Evolutionary conservation across 306 rosid species (phyloP).

Genomic region (Castanea crenata): DNA sequence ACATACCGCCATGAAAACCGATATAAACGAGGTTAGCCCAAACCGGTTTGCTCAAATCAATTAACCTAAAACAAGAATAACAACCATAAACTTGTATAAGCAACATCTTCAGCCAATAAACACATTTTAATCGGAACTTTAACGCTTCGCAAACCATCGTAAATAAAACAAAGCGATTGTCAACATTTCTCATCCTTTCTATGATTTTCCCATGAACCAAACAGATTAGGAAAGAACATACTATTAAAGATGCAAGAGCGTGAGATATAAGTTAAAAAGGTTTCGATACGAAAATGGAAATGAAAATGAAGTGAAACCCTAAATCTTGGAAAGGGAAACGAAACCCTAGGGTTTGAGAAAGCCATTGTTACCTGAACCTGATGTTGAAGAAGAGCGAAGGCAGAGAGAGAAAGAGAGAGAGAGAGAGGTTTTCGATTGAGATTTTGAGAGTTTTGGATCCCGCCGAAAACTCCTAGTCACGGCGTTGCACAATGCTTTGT

Average conservation of each 20-base stretch:
- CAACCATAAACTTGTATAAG: no score
- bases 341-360: conserved; percentile 3
- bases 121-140: neutral
- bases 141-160: neutral
- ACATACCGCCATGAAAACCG: conserved; percentile 62
- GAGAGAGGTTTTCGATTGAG: neutral
- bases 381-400: neutral
- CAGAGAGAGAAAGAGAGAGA: neutral
- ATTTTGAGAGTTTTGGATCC: conserved; percentile 21
- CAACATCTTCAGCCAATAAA: no score
- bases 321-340: neutral
- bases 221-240: neutral
- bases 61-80: neutral
- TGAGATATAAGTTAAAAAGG: neutral
- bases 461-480: conserved; percentile 22
- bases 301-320: conserved; percentile 25
- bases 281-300: neutral
- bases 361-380: conserved; percentile 30
- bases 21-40: conserved; percentile 19
- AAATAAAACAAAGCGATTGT: neutral
- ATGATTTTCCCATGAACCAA: neutral
- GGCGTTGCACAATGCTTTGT: conserved; percentile 9
- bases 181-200: neutral
- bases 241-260: neutral
- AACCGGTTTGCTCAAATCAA: conserved; percentile 17